Evolutionary conservation across 495 filamentous ascomycete species (phyloP).

Genomic region (Thozetella sp.): DNA sequence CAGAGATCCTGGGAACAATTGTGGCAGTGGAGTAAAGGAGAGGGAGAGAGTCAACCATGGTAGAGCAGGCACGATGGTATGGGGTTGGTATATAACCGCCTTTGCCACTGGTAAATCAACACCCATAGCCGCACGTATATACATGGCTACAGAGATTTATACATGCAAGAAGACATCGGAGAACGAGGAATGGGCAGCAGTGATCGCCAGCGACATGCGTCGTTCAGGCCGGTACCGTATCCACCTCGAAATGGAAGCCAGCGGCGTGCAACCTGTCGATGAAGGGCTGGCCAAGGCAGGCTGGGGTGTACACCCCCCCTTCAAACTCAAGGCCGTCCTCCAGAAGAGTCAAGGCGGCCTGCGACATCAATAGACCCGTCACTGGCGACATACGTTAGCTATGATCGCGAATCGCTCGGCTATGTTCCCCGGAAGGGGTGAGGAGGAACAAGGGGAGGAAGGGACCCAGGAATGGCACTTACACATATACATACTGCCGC

Average conservation of each 20-base stretch:
- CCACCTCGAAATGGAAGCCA: constrained; percentile 65
- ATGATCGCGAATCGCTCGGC: not conserved
- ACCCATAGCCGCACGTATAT: too few species aligned
- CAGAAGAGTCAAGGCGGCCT: constrained; percentile 74
- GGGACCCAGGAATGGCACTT: too few species aligned
- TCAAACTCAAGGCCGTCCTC: constrained; percentile 61
- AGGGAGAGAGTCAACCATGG: not conserved
- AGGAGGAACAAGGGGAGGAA: too few species aligned
- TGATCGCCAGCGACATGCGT: not conserved
- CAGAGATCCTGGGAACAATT: not conserved
- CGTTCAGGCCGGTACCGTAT: constrained; percentile 23
- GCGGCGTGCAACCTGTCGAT: constrained; percentile 68
- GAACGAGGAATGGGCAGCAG: too few species aligned
- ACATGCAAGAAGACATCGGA: too few species aligned
- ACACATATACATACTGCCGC: constrained; percentile 38
- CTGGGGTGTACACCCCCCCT: constrained; percentile 80
- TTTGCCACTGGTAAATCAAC: too few species aligned
- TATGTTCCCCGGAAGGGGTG: not conserved
- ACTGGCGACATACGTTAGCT: constrained; percentile 39
- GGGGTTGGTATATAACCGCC: not conserved
- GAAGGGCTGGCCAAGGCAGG: constrained; percentile 76
- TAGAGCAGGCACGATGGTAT: not conserved
- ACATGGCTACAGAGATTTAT: too few species aligned
- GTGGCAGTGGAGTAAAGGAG: not conserved
- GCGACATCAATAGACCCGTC: constrained; percentile 66